Evolutionary conservation across 2,329 filamentous ascomycete species (phyloP), one percentile per base, ranked within the genome.

Genomic region (Alternaria sp.): DNA sequence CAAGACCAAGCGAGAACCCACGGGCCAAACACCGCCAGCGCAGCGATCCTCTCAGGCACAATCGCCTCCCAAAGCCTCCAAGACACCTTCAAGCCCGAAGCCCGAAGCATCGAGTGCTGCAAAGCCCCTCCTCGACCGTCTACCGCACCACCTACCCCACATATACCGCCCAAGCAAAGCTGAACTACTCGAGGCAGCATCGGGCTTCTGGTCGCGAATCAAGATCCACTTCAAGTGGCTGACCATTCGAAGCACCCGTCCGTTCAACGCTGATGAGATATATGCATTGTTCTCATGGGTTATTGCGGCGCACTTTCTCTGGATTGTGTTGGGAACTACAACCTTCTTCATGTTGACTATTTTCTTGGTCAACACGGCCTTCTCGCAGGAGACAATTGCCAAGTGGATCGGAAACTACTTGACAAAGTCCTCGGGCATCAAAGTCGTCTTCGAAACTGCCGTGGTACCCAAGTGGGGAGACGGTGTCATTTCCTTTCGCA

Each of bases 191-290:
- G 90, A 91, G 21, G 94, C 95, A 4, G 93, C 95, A 34, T 97
- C 88, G 23, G 93, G 93, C 1, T 97, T 98, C 76, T 95, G 92
- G 88, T 90, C 96, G 62, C 87, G 95, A 48, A 79, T 97, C 42
- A 92, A 90, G 72, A 91, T 98, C 24, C 90, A 93, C 39, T 96
- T 98, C 81, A 99, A 99, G 79, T 99, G 95, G 95, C 89, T 95
- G 70, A 96, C 95, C 2, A 99, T 99, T 70, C 85, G 93, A 73
- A 97, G 93, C 75, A 91, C 91, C 76, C 86, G 95, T 36, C 95
- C 95, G 0, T 99, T 95, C 86, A 99, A 96, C 77, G 86, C 90
- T 23, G 95, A 99, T 76, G 95, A 99, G 80, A 97, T 97, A 83
- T 91, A 93, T 44, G 95, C 95, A 4, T 94, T 99, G 63, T 87